Evolutionary conservation across 164 flowering plant species (phyloP).

Genomic region (Stephania cephalantha): DNA sequence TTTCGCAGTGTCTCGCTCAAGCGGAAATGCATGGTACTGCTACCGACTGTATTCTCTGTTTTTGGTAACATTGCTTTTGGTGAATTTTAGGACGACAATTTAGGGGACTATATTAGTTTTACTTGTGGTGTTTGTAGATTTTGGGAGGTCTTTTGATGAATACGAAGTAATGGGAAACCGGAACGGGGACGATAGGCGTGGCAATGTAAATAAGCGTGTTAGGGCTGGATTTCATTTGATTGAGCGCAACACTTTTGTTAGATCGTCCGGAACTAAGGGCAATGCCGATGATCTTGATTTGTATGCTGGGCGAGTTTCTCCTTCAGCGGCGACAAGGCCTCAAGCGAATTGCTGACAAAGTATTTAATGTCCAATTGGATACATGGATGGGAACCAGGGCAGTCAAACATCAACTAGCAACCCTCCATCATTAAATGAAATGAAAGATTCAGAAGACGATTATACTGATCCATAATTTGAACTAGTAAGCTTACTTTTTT

Average conservation of each 20-base stretch:
- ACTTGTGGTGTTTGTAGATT: not conserved
- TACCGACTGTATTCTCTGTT: not conserved
- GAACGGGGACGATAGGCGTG: not conserved
- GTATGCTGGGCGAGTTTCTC: not conserved
- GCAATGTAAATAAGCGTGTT: not conserved
- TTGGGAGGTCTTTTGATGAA: not conserved
- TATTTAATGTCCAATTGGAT: conserved; percentile 12
- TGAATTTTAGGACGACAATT: not conserved
- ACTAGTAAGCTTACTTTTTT: conserved; percentile 26
- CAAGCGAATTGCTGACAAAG: not conserved
- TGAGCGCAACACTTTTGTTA: not conserved
- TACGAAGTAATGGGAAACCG: not conserved
- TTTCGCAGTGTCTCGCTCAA: conserved; percentile 24
- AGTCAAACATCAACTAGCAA: conserved; percentile 31
- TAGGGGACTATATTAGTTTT: not conserved
- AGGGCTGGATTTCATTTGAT: not conserved
- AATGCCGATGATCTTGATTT: not conserved
- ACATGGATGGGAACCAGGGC: conserved; percentile 20
- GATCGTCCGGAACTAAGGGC: not conserved
- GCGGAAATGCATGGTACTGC: conserved; percentile 22
- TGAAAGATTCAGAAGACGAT: conserved; percentile 38
- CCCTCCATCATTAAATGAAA: conserved; percentile 51
- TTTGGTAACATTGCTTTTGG: not conserved
- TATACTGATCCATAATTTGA: conserved; percentile 27
- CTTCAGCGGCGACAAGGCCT: not conserved